Percentiles rank a stretch among this genome's conserved stretches.
phyloP scores from a whole-genome alignment of 176 grass and related monocot species.

The Alopecurus myosuroides region DNA sequence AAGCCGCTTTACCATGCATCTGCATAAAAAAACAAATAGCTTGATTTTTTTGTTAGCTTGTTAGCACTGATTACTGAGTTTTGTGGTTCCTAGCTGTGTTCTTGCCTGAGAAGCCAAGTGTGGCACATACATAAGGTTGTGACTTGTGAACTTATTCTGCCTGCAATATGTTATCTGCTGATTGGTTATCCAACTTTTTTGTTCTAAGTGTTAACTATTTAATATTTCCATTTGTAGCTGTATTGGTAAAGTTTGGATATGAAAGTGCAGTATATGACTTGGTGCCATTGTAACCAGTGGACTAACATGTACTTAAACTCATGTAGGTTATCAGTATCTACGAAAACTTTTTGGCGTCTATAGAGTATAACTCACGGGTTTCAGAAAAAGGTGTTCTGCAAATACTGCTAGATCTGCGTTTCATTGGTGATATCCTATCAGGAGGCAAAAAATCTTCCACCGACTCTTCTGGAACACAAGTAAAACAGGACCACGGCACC shows the following conservation, averaged over 20 bases:
- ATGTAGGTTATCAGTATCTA: conserved; percentile 75
- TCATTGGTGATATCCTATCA: conserved; percentile 79
- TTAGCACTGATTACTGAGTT: neutral
- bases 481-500: conserved; percentile 50
- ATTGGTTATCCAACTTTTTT: conserved; percentile 9
- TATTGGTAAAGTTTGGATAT: conserved; percentile 14
- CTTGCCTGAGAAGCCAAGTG: conserved; percentile 1
- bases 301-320: conserved; percentile 16
- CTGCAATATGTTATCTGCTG: neutral
- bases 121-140: neutral
- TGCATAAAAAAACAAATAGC: no score
- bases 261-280: neutral
- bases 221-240: neutral
- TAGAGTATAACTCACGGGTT: conserved; percentile 59
- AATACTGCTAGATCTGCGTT: conserved; percentile 83
- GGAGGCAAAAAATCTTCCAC: conserved; percentile 61
- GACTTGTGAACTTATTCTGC: neutral
- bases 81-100: neutral
- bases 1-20: no score
- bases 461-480: conserved; percentile 36
- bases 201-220: neutral
- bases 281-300: conserved; percentile 6
- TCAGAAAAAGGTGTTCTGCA: conserved; percentile 91
- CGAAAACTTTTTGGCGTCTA: conserved; percentile 56
- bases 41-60: neutral